phyloP scores from a whole-genome alignment of 176 grass and related monocot species.

The Triticum dicoccoides region DNA sequence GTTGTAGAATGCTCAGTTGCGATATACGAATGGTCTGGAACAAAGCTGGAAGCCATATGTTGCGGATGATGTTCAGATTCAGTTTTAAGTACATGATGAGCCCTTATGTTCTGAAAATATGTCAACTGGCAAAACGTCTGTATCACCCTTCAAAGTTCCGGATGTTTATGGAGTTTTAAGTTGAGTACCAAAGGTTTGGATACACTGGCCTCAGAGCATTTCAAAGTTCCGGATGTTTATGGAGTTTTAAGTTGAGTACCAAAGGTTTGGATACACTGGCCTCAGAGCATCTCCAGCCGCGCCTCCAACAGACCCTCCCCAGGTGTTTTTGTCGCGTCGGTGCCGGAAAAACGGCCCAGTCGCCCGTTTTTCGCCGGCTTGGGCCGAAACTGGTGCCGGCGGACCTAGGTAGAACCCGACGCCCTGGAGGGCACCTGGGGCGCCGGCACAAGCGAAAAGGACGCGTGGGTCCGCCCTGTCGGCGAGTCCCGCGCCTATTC shows the following conservation, averaged over 20 bases:
- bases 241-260: conserved; percentile 96
- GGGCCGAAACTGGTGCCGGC: no score
- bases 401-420: no score
- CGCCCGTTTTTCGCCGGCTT: no score
- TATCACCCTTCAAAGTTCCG: conserved; percentile 93
- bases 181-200: conserved; percentile 88
- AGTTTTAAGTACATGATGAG: conserved; percentile 99
- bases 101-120: conserved; percentile 92
- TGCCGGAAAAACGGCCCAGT: no score
- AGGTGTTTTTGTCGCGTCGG: no score
- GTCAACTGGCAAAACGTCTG: conserved; percentile 67
- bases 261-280: conserved; percentile 86
- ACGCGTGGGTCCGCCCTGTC: no score
- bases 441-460: no score
- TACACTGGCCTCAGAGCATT: conserved; percentile 45
- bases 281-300: no score
- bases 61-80: conserved; percentile 97
- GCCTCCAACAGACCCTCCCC: no score
- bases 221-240: conserved; percentile 94
- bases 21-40: conserved; percentile 96
- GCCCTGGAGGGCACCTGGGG: no score
- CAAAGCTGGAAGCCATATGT: conserved; percentile 92
- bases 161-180: conserved; percentile 99
- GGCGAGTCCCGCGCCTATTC: no score
- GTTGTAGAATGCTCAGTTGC: conserved; percentile 75